Conservation (phyloP, 2,329 filamentous ascomycete genomes). For the Penicillium aurantiogriseum region DNA sequence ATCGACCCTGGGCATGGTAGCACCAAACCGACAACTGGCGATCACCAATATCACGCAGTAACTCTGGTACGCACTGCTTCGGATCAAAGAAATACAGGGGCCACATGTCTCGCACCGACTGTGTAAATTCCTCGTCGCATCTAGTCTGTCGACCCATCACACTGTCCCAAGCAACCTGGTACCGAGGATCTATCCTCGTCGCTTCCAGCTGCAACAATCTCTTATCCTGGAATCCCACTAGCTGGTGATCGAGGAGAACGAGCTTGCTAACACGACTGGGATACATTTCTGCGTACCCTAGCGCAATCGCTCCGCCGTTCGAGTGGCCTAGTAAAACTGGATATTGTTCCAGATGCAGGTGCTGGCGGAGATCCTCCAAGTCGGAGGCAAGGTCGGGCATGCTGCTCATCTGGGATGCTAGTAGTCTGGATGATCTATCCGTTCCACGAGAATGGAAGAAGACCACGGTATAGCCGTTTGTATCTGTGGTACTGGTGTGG, state of each 20-base stretch:
- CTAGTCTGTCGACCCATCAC: background rate
- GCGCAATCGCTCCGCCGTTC: background rate
- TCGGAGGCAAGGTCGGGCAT: constrained; percentile 3
- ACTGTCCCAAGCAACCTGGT: constrained; percentile 1
- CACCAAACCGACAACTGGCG: background rate
- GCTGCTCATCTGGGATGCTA: background rate
- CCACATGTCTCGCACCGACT: background rate
- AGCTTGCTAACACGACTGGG: background rate
- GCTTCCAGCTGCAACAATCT: background rate
- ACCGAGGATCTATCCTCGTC: background rate
- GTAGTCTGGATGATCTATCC: background rate
- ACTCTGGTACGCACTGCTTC: background rate
- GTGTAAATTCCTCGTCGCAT: background rate
- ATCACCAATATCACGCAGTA: background rate
- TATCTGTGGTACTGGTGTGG: background rate
- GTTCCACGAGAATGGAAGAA: constrained; percentile 3
- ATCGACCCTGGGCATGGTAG: constrained; percentile 1
- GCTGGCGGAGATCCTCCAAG: background rate
- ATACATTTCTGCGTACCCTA: constrained; percentile 3
- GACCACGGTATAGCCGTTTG: background rate
- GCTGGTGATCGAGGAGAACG: constrained; percentile 1
- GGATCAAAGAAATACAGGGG: constrained; percentile 2
- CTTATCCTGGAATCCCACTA: background rate
- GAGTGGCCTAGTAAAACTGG: constrained; percentile 1
- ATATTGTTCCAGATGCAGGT: background rate